phyloP scores from a whole-genome alignment of 306 rosid genomes.

The Boehmeria nivea region DNA sequence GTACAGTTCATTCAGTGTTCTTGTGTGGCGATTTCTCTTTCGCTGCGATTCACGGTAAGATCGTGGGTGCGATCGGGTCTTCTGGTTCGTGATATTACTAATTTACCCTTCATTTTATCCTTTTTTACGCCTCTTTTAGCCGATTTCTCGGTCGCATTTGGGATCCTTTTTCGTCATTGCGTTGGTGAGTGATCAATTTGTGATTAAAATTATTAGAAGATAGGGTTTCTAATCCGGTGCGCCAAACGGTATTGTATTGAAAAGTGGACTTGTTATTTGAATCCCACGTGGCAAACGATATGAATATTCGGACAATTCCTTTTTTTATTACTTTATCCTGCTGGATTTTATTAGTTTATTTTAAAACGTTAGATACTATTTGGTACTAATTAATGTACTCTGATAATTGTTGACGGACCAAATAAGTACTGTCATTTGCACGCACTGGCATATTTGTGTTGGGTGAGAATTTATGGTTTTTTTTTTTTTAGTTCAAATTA shows the following conservation, averaged over 20 bases:
- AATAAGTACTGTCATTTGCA: too few relatives aligned
- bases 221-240: background rate
- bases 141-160: background rate
- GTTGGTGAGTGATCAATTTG: background rate
- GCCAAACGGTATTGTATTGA: background rate
- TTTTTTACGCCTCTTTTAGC: background rate
- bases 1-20: background rate
- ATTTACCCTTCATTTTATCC: background rate
- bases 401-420: too few relatives aligned
- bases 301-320: too few relatives aligned
- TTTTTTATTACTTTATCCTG: too few relatives aligned
- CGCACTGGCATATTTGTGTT: too few relatives aligned
- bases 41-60: constrained; percentile 7
- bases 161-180: background rate
- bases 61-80: constrained; percentile 1
- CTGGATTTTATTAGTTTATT: too few relatives aligned
- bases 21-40: background rate
- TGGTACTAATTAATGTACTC: too few relatives aligned
- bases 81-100: background rate
- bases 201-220: background rate
- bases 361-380: too few relatives aligned
- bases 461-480: too few relatives aligned
- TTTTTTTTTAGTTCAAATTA: too few relatives aligned
- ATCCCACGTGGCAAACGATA: background rate
- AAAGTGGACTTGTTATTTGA: background rate